A percentile compares a stretch with the other conserved stretches of the same genome.
Evolutionary conservation across 345 rosid species (phyloP).

Genomic region (Gossypium rotundifolium): DNA sequence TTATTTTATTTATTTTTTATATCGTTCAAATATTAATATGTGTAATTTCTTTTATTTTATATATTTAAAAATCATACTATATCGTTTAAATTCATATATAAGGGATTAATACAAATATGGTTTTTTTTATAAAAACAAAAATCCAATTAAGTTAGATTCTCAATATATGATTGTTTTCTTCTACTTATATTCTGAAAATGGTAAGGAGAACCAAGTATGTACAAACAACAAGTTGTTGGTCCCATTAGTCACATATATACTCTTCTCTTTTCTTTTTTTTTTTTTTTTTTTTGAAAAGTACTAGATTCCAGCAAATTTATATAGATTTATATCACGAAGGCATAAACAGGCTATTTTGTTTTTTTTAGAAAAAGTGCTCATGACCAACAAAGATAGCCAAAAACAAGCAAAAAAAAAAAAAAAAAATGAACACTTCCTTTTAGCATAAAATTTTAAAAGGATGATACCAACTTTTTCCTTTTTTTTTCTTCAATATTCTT

Average conservation of each 20-base stretch:
- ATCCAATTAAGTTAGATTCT: background rate
- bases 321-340: conserved; percentile 13
- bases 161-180: background rate
- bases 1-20: background rate
- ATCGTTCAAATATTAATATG: background rate
- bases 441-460: background rate
- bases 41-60: too few relatives aligned
- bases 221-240: conserved; percentile 13
- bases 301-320: conserved; percentile 7
- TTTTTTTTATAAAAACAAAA: too few relatives aligned
- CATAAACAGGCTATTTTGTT: background rate
- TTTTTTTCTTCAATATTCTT: background rate
- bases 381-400: background rate
- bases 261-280: too few relatives aligned
- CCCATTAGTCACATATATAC: conserved; percentile 7
- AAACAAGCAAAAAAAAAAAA: background rate
- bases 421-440: background rate
- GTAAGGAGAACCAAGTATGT: background rate
- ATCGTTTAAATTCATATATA: background rate
- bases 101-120: too few relatives aligned
- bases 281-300: too few relatives aligned
- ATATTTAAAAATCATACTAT: too few relatives aligned
- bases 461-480: background rate
- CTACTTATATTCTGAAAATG: background rate
- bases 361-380: background rate